These are phyloP conservation scores for Dendrobium huoshanense DNA, from an alignment of 106 monocot species.

Conservation along the genomic window DNA sequence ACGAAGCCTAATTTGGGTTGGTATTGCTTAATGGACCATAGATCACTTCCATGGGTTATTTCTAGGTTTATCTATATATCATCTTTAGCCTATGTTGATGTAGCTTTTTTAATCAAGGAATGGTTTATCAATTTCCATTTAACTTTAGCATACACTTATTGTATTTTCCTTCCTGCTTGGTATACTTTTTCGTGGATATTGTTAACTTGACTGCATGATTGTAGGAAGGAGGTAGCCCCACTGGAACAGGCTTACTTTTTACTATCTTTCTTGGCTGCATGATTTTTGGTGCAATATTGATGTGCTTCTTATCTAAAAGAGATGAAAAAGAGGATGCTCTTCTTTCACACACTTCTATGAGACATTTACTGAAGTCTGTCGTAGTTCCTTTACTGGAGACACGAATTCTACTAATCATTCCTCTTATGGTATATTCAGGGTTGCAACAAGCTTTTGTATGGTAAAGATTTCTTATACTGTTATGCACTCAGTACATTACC, in stretches of 20 bases:
- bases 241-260: constrained; percentile 65
- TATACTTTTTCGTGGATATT: background rate
- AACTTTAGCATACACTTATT: background rate
- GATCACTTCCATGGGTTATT: background rate
- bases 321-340: constrained; percentile 37
- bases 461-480: constrained; percentile 23
- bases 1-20: background rate
- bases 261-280: constrained; percentile 68
- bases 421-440: constrained; percentile 84
- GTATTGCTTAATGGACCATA: background rate
- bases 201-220: constrained; percentile 3
- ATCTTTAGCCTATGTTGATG: background rate
- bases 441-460: constrained; percentile 90
- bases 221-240: constrained; percentile 52
- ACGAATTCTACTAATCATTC: constrained; percentile 65
- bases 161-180: background rate
- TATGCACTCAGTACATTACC: background rate
- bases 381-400: constrained; percentile 59
- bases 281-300: constrained; percentile 56
- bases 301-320: constrained; percentile 83
- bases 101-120: background rate
- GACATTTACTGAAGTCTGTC: constrained; percentile 43
- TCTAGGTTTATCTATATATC: background rate
- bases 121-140: background rate
- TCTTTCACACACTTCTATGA: constrained; percentile 24